Conservation (phyloP, 2,329 filamentous ascomycete species). For the Aureobasidium uvarum region DNA sequence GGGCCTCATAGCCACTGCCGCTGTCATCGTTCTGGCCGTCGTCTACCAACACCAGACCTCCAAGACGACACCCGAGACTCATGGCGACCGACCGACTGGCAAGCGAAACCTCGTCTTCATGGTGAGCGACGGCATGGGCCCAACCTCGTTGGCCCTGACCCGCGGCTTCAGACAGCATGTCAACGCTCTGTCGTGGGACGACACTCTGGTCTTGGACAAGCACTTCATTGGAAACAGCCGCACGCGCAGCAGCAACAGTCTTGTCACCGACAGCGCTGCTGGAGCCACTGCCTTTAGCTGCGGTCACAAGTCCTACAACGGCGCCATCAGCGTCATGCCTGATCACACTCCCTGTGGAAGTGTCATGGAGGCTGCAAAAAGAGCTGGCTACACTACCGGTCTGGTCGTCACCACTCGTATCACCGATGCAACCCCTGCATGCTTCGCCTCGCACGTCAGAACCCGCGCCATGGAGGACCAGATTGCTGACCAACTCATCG, state of each 20-base stretch:
- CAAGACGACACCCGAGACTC: slow-evolving; percentile 31
- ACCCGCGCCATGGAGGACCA: slow-evolving; percentile 77
- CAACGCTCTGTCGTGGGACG: slow-evolving; percentile 67
- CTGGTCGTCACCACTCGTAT: slow-evolving; percentile 92
- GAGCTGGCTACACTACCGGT: slow-evolving; percentile 86
- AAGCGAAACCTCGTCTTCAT: slow-evolving; percentile 98
- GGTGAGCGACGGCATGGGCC: slow-evolving; percentile 99
- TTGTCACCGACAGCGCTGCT: slow-evolving; percentile 95
- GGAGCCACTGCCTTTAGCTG: slow-evolving; percentile 96
- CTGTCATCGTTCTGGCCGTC: slow-evolving; percentile 77
- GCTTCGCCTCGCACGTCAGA: slow-evolving; percentile 87
- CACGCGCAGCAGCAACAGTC: slow-evolving; percentile 76
- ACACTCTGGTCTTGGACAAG: slow-evolving; percentile 77
- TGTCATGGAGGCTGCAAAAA: slow-evolving; percentile 88
- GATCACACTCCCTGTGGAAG: slow-evolving; percentile 86
- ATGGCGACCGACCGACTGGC: slow-evolving; percentile 43
- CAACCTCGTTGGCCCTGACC: slow-evolving; percentile 82
- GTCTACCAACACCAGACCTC: slow-evolving; percentile 65
- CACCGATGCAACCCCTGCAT: slow-evolving; percentile 94
- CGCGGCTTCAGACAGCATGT: slow-evolving; percentile 80
- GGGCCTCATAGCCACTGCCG: slow-evolving; percentile 76
- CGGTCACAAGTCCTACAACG: slow-evolving; percentile 91
- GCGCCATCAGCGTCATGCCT: slow-evolving; percentile 85
- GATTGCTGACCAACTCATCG: slow-evolving; percentile 90
- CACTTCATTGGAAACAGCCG: slow-evolving; percentile 89